phyloP scores from a whole-genome alignment of 2,329 filamentous ascomycete genomes.

The Lanzia echinophila region DNA sequence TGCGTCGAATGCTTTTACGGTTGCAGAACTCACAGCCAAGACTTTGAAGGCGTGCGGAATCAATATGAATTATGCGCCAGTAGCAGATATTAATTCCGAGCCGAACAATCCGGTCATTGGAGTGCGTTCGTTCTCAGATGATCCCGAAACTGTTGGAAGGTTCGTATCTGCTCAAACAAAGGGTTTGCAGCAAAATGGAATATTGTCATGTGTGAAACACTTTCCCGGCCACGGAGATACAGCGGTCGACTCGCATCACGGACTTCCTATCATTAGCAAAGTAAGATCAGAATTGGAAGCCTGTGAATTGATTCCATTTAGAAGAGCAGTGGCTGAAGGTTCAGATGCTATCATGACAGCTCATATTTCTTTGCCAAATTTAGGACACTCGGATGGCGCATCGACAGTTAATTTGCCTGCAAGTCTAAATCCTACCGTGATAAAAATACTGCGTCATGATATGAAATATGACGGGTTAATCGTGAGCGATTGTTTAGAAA shows the following conservation, averaged over 20 bases:
- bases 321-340: conserved; percentile 35
- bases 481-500: conserved; percentile 40
- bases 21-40: conserved; percentile 35
- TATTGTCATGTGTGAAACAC: conserved; percentile 39
- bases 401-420: conserved; percentile 28
- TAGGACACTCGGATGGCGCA: conserved; percentile 18
- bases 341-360: conserved; percentile 40
- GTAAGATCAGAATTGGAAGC: conserved; percentile 32
- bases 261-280: conserved; percentile 35
- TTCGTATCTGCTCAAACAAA: conserved; percentile 35
- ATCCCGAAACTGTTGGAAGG: conserved; percentile 36
- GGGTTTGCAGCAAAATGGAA: conserved; percentile 33
- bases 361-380: conserved; percentile 35
- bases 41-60: conserved; percentile 35
- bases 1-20: conserved; percentile 30
- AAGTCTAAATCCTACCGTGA: conserved; percentile 33
- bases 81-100: conserved; percentile 39
- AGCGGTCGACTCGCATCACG: conserved; percentile 38
- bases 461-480: conserved; percentile 39
- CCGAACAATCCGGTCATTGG: conserved; percentile 39
- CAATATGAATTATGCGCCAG: conserved; percentile 41
- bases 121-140: conserved; percentile 37
- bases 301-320: conserved; percentile 39
- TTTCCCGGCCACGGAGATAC: conserved; percentile 41
- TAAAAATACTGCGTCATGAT: conserved; percentile 35